A percentile compares a stretch with the other conserved stretches of the same genome.
These are phyloP conservation scores for Microbotryum lychnidis-dioicae DNA, from an alignment of 1,284 basidiomycete species.

Conservation along the genomic window DNA sequence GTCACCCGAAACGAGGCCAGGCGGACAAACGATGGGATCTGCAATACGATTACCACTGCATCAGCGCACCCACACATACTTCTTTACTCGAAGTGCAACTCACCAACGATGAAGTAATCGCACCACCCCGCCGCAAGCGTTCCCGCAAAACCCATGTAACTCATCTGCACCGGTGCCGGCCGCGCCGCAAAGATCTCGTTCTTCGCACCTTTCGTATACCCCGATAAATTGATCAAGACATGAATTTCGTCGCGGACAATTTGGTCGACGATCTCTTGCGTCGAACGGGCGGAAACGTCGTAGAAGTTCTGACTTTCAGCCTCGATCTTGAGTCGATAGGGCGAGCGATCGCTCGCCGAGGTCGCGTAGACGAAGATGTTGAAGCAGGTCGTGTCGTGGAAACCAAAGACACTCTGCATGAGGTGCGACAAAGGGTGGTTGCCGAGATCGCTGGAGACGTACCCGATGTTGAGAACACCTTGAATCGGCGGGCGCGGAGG, in stretches of 20 bases:
- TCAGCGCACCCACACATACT: background rate
- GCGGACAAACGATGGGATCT: constrained; percentile 51
- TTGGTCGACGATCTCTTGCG: constrained; percentile 45
- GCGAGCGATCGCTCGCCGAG: constrained; percentile 49
- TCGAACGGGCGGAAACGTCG: constrained; percentile 50
- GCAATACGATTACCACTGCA: constrained; percentile 26
- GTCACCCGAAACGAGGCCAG: constrained; percentile 45
- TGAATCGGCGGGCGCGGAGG: constrained; percentile 48
- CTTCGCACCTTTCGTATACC: constrained; percentile 57
- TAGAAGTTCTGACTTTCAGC: constrained; percentile 46
- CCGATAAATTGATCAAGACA: constrained; percentile 40
- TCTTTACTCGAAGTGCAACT: background rate
- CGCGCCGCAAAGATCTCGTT: constrained; percentile 58
- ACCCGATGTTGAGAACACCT: constrained; percentile 50
- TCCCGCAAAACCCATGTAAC: constrained; percentile 54
- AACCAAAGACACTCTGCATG: constrained; percentile 54
- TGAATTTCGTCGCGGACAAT: constrained; percentile 52
- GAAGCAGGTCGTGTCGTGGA: constrained; percentile 49
- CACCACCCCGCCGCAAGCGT: constrained; percentile 54
- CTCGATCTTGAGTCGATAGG: constrained; percentile 51
- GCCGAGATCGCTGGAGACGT: constrained; percentile 52
- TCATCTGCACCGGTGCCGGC: constrained; percentile 54
- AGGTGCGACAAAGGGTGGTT: constrained; percentile 57
- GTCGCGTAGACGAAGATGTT: constrained; percentile 53
- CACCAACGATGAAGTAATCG: constrained; percentile 50